Base-by-base conservation (phyloP, 2,329 filamentous ascomycete species). In the Raffaelea ambrosiae region DNA sequence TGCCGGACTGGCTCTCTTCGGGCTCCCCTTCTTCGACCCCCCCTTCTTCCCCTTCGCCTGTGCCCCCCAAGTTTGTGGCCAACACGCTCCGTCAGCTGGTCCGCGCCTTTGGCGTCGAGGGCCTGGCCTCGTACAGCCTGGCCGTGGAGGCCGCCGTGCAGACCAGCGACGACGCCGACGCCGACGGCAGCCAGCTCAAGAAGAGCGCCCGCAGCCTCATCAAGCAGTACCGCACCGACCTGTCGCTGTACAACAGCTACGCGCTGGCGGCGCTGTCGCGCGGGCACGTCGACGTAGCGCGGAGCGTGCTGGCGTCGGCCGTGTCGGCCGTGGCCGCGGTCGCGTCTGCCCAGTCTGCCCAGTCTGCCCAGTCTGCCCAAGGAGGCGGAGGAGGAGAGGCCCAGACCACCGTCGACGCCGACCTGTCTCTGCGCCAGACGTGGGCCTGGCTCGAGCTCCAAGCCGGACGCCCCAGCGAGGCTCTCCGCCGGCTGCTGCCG, bases 161-260 rank as follows among this genome's bases (percentile, higher is more conserved):
- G 40, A n/a, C n/a, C n/a, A n/a, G n/a, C n/a, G n/a, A n/a, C n/a
- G n/a, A n/a, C n/a, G 68, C 74, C 0, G 58, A 63, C 1, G 69
- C 66, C 2, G 77, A 81, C 22, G 7, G 26, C 26, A 29, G n/a
- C n/a, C n/a, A n/a, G n/a, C n/a, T 29, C 13, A 83, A 78, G 54
- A 94, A 88, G 59, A 70, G 74, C 7, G 86, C 88, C 0, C 95
- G 88, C 57, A 65, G 66, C 7, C 67, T 95, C 0, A 64, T 96
- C n/a, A 91, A 86, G 59, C 73, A 72, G 43, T 76, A 79, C 48
- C 71, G 81, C 0, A 71, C 77, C 1, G 84, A 80, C 55, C 61
- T 86, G 3, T 68, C 72, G 14, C 68, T 96, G 0, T 96, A 94
- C 64, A 85, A 88, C 55, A 79, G 82, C 0, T 95, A 91, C 58